Evolutionary conservation across 108 stramenopile genomes (phyloP), one percentile per base, ranked within the genome.

Genomic region (Chaetoceros tenuissimus): DNA sequence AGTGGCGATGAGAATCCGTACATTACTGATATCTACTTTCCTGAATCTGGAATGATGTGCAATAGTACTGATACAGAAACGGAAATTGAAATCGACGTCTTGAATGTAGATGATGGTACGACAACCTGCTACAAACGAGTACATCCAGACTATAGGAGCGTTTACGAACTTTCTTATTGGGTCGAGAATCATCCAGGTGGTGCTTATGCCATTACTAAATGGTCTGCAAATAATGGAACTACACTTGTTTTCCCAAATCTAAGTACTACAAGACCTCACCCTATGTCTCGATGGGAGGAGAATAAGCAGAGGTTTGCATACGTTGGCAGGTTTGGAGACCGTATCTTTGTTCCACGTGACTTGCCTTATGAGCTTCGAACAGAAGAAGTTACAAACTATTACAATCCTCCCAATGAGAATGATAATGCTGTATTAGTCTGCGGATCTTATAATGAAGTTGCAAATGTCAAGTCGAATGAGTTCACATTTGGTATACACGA

Each of bases 161-260:
- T 81, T 21, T 81, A 72, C 48, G 80, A 81, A 26, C 63, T 77
- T 24, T 72, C 70, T 29, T 55, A 48, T 7, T 81, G 76, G 76
- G 68, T 49, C 61, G 59, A 49, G 48, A 56, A 51, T 24, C 60
- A 53, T 60, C 75, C 28, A 59, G 79, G 79, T 10, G 34, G 34
- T 40, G 5, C 34, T 40, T 40, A 40, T 40, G 8, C 5, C 13
- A 40, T 40, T 40, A 40, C 5, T 10, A 40, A 40, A 13, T 40
- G 34, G 34, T 40, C 5, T 40, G 34, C 5, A 40, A 40, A 40
- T 10, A 13, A 40, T 40, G 34, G 34, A 40, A 10, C 34, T 13
- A 40, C 34, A 5, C 34, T 40, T 13, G 34, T 40, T 5, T 40
- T 40, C 13, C 34, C 34, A 40, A 40, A 40, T 40, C 8, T 5